phyloP scores from a whole-genome alignment of 2,329 filamentous ascomycete genomes.

The Escovopsis weberi region DNA sequence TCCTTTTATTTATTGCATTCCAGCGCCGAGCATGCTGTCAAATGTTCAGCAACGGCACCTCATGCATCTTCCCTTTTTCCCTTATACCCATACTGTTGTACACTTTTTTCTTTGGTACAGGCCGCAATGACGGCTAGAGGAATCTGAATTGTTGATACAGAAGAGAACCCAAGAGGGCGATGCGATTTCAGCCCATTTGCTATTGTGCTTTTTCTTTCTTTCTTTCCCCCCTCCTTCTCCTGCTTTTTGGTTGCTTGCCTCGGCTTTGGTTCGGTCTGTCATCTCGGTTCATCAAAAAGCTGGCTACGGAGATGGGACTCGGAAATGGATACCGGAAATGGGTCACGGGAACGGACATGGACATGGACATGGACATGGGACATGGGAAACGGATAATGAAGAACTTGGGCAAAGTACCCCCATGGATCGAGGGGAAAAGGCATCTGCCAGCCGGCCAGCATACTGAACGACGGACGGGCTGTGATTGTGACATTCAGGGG shows the following conservation, averaged over 20 bases:
- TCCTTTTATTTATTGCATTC: constrained; percentile 1
- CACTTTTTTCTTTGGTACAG: constrained; percentile 1
- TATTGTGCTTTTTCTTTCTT: too few relatives aligned
- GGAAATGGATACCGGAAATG: not conserved
- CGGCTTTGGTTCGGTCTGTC: not conserved
- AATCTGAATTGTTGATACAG: not conserved
- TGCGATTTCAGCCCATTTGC: too few relatives aligned
- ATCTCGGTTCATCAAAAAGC: not conserved
- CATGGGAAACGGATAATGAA: too few relatives aligned
- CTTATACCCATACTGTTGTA: constrained; percentile 1
- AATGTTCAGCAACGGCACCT: constrained; percentile 2
- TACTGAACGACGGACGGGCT: too few relatives aligned
- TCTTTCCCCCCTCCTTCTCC: too few relatives aligned
- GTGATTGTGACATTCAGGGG: too few relatives aligned
- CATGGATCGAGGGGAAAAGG: too few relatives aligned
- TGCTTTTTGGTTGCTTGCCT: not conserved
- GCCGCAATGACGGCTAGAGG: not conserved
- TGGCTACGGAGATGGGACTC: not conserved
- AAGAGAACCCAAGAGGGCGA: too few relatives aligned
- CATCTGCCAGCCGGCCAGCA: too few relatives aligned
- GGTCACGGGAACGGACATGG: constrained; percentile 1
- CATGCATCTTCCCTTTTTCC: not conserved
- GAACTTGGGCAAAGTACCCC: too few relatives aligned
- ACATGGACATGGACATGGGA: not conserved
- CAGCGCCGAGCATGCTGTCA: too few relatives aligned